Evolutionary conservation across 2,329 filamentous ascomycete genomes (phyloP), one percentile per base, ranked within the genome.

Genomic region (Elsinoe australis): DNA sequence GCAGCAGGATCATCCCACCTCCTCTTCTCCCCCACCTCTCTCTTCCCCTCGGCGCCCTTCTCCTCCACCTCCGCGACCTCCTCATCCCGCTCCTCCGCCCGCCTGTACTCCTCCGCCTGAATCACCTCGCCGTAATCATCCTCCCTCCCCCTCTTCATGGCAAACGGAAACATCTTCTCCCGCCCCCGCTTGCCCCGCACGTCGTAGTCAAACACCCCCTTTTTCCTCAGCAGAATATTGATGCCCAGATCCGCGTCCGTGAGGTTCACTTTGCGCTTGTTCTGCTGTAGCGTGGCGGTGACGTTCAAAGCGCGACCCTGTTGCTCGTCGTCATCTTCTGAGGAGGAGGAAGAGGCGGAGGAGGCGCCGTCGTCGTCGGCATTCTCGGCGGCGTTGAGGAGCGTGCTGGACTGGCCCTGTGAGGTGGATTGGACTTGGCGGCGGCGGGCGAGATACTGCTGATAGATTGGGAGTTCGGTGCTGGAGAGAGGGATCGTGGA

Each of bases 91-190:
- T 96, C 92, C 61, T 98, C 92, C 0, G 89, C 90, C 50, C 89
- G 79, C 1, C 95, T 75, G 61, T 90, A 98, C 54, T 98, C 92
- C 63, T 96, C 92, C 0, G 90, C 86, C 47, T 88, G 80, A 56
- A 98, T 95, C 12, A 94, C 70, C 55, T 98, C 92, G 51, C 92
- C 92, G 66, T 92, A 98, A 54, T 95, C 90, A 61, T 96, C 92
- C 22, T 76, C 79, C 44, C 87, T 81, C 62, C 81, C 85, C 58
- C 86, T 76, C 45, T 87, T 81, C 18, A 89, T 79, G 1, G 89
- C 79, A 47, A 94, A 82, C 0, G 92, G 92, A 61, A 95, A 96
- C 69, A 94, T 85, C 53, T 88, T 82, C 61, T 98, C 92, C 48
- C 89, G 78, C 2, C 92, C 92, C 61, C 87, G 94, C 64, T 95